These are phyloP conservation scores for Botrytis galanthina DNA, from an alignment of 2,329 filamentous ascomycete genomes.

Conservation along the genomic window DNA sequence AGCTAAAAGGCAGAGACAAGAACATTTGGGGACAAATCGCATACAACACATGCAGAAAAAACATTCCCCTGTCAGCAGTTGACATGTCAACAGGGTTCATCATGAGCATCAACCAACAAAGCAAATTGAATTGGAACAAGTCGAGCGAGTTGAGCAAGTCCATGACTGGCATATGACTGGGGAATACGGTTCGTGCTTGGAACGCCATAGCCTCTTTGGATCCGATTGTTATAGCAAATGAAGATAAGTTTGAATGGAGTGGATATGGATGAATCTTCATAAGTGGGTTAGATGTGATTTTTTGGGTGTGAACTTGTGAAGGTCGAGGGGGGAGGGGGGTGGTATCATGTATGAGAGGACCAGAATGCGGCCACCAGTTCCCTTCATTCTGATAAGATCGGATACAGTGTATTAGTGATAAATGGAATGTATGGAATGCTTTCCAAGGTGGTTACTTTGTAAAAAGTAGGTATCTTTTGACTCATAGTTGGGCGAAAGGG, in stretches of 20 bases:
- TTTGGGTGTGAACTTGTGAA: not conserved
- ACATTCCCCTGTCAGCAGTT: slow-evolving; percentile 14
- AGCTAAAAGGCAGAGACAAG: not conserved
- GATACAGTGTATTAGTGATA: not conserved
- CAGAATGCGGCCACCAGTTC: not conserved
- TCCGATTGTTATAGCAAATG: not conserved
- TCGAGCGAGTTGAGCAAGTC: not conserved
- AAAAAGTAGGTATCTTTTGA: not conserved
- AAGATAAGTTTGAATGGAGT: not conserved
- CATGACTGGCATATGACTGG: not conserved
- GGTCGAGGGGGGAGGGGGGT: not conserved
- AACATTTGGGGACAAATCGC: not conserved
- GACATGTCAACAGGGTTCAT: slow-evolving; percentile 14
- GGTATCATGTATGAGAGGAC: not conserved
- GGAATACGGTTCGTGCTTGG: not conserved
- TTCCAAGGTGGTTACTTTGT: not conserved
- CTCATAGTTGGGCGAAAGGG: not conserved
- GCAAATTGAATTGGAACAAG: slow-evolving; percentile 12
- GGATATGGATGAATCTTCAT: slow-evolving; percentile 10
- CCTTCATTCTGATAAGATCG: not conserved
- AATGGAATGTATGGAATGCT: not conserved
- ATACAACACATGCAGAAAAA: slow-evolving; percentile 22
- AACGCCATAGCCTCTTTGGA: slow-evolving; percentile 5
- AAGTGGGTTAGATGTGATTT: slow-evolving; percentile 2
- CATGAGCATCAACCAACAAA: slow-evolving; percentile 12